Base-by-base conservation (phyloP, 176 grass and related monocot species). In the Raddia guianensis region DNA sequence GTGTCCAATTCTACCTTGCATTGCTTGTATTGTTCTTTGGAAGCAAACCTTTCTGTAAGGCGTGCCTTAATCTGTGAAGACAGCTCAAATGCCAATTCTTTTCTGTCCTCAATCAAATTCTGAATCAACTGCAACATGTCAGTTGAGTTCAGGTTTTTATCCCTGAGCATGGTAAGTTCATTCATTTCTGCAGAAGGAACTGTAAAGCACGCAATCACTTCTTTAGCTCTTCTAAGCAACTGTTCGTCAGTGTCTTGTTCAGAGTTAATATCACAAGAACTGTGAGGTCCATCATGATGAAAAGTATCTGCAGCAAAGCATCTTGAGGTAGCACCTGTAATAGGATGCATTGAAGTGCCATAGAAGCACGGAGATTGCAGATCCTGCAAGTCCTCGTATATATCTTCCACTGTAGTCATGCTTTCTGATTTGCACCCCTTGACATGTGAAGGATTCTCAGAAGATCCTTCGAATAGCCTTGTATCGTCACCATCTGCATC, bases 21-120 rank as follows among this genome's bases (percentile, higher is more conserved):
- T 34, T 7, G 40, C 77, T 75, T 93, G 73, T 71, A 80, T 72
- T 84, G 76, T 65, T 93, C 86, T 79, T 89, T 93, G 48, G 76
- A 66, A 5, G 72, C 87, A 87, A 78, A 83, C 44, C 93, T 92
- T 68, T 96, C 93, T 77, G 71, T 66, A 80, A 96, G 88, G 10
- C 88, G 80, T 11, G 76, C 87, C 76, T 87, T 87, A 64, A 97
- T 93, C 44, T 97, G 85, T 68, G 82, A 90, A 73, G 85, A 90
- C 48, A 97, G 55, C 74, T 97, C 83, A 15, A 78, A 45, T 20
- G 70, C 76, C 67, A 97, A 68, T 46, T 74, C 46, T 37, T 88
- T 97, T 55, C 83, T 93, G 64, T 91, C 90, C 82, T 89, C 88
- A 73, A 72, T 85, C 44, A 91, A 74, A 67, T n/a, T 65, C 46